These are phyloP conservation scores for Naganishia randhawae DNA, from an alignment of 768 basidiomycete genomes.

Conservation along the genomic window DNA sequence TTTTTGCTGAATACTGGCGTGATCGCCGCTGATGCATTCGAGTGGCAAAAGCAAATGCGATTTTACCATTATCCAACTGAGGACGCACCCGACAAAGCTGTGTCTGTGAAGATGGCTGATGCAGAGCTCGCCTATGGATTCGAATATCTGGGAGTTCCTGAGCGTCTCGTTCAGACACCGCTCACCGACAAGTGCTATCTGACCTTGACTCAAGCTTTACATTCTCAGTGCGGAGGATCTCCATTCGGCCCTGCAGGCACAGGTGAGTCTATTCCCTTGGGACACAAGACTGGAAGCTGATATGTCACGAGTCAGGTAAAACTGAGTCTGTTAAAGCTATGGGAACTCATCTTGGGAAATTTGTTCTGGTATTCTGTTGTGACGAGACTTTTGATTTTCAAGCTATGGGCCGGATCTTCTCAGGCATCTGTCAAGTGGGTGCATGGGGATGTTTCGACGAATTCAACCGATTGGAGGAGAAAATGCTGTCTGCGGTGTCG, in stretches of 20 bases:
- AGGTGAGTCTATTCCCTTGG: constrained; percentile 54
- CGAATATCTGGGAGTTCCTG: constrained; percentile 96
- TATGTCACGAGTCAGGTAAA: constrained; percentile 62
- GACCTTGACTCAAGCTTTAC: constrained; percentile 89
- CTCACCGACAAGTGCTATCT: constrained; percentile 95
- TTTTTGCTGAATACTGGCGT: constrained; percentile 66
- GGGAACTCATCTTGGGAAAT: constrained; percentile 92
- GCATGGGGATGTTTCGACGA: constrained; percentile 75
- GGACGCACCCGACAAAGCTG: constrained; percentile 74
- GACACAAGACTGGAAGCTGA: constrained; percentile 21
- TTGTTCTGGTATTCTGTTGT: constrained; percentile 99
- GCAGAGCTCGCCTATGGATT: constrained; percentile 94
- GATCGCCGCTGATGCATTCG: constrained; percentile 67
- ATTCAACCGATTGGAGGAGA: constrained; percentile 87
- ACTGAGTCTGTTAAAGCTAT: constrained; percentile 99
- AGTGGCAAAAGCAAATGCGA: constrained; percentile 97
- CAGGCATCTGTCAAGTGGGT: constrained; percentile 96
- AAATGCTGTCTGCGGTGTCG: constrained; percentile 94
- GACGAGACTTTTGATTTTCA: constrained; percentile 99
- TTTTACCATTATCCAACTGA: constrained; percentile 76
- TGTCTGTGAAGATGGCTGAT: constrained; percentile 80
- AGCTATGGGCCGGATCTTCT: constrained; percentile 98
- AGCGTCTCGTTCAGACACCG: constrained; percentile 95
- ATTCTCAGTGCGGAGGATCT: constrained; percentile 90
- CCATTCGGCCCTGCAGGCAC: constrained; percentile 99